Evolutionary conservation across 2,329 filamentous ascomycete genomes (phyloP).

Genomic region (Pseudocercospora crystallina): DNA sequence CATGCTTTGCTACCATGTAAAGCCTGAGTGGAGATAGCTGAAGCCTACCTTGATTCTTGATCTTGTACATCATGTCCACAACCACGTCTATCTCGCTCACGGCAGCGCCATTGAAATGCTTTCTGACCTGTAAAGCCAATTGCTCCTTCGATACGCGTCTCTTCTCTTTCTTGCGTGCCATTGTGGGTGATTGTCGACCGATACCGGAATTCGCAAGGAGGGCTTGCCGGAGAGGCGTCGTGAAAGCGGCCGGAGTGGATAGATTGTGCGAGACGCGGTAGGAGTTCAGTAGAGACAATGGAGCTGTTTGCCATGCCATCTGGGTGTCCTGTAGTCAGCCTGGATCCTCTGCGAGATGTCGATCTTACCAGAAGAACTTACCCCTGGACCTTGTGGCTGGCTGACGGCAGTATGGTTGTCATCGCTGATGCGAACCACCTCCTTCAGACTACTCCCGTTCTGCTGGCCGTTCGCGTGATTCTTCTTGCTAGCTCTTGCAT

Average conservation of each 20-base stretch:
- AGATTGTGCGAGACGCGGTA: slow-evolving; percentile 75
- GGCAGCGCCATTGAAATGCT: slow-evolving; percentile 79
- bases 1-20: neutral
- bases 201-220: slow-evolving; percentile 55
- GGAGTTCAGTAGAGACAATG: slow-evolving; percentile 66
- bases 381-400: slow-evolving; percentile 14
- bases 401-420: slow-evolving; percentile 19
- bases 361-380: slow-evolving; percentile 2
- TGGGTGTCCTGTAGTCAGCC: slow-evolving; percentile 24
- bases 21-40: too few species aligned
- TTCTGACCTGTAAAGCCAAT: slow-evolving; percentile 69
- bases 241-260: slow-evolving; percentile 69
- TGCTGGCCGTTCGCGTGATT: slow-evolving; percentile 21
- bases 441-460: slow-evolving; percentile 23
- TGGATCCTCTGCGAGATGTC: neutral
- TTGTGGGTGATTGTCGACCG: slow-evolving; percentile 72
- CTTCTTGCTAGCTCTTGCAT: slow-evolving; percentile 40
- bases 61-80: slow-evolving; percentile 73
- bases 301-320: slow-evolving; percentile 68
- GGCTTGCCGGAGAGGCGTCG: slow-evolving; percentile 48
- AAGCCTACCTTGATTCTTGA: slow-evolving; percentile 57
- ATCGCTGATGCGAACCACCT: slow-evolving; percentile 27
- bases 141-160: slow-evolving; percentile 70
- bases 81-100: slow-evolving; percentile 82
- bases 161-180: slow-evolving; percentile 65